phyloP scores from a whole-genome alignment of 129 eudicot genomes.

The Oenanthe sinensis region DNA sequence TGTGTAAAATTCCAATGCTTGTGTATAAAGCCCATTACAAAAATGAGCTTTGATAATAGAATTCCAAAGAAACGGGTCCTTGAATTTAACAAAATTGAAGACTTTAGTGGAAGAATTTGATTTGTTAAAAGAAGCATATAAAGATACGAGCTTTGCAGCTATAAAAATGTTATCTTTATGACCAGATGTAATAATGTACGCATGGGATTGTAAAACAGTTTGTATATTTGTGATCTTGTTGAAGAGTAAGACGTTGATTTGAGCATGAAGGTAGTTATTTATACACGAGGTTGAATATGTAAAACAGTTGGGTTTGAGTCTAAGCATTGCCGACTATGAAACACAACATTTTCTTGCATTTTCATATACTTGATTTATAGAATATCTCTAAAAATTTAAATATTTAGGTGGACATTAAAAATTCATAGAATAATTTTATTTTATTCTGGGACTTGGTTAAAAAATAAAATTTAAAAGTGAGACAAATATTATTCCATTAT shows the following conservation, averaged over 20 bases:
- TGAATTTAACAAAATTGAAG: constrained; percentile 31
- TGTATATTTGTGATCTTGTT: constrained; percentile 17
- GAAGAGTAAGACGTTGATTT: constrained; percentile 39
- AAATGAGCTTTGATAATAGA: constrained; percentile 66
- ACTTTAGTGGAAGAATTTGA: constrained; percentile 36
- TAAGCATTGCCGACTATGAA: constrained; percentile 1
- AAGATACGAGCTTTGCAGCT: constrained; percentile 65
- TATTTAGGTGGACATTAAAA: too few species aligned
- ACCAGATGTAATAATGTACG: constrained; percentile 50
- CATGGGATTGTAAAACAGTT: constrained; percentile 40
- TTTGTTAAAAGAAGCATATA: constrained; percentile 39
- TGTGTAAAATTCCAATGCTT: constrained; percentile 35
- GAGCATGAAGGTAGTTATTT: constrained; percentile 19
- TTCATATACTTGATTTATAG: neutral
- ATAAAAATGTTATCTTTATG: constrained; percentile 49
- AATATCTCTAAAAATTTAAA: too few species aligned
- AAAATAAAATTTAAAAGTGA: too few species aligned
- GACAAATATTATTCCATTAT: too few species aligned
- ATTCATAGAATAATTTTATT: too few species aligned
- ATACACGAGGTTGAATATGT: constrained; percentile 19
- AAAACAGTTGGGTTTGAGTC: neutral
- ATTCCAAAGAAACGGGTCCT: constrained; percentile 69
- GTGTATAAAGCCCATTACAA: constrained; percentile 34
- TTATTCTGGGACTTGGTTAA: too few species aligned
- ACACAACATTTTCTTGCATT: neutral